Conservation (phyloP, 139 green algal genomes). For the Gonium pectorale region DNA sequence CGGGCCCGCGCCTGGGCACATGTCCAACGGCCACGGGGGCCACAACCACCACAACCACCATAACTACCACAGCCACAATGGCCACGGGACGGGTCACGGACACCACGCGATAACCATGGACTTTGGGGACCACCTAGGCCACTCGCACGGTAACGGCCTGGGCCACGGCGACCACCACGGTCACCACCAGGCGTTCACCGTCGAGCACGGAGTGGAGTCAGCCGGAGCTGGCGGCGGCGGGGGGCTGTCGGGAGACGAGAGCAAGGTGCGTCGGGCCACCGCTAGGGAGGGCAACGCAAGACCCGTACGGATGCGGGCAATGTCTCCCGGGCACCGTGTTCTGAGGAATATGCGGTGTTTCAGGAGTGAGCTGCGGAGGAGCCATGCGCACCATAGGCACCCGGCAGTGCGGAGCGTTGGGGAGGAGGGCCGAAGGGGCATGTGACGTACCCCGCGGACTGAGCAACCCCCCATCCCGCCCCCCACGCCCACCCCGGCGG, state of each 20-base stretch:
- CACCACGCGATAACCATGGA: no score
- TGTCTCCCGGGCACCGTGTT: no score
- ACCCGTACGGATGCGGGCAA: no score
- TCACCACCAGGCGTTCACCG: neutral
- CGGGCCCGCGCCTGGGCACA: no score
- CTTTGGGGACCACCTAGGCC: no score
- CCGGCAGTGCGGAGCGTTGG: no score
- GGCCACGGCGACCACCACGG: neutral
- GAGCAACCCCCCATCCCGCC: neutral
- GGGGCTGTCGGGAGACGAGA: slow-evolving; percentile 3
- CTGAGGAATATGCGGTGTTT: no score
- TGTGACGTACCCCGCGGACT: no score
- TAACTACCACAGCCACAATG: neutral
- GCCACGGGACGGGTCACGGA: neutral
- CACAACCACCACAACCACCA: neutral
- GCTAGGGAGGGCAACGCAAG: neutral
- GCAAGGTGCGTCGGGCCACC: slow-evolving; percentile 1
- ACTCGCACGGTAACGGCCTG: no score
- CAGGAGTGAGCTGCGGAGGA: no score
- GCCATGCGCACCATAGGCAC: no score
- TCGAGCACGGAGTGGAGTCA: neutral
- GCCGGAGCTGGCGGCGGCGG: neutral
- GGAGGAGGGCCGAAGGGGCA: no score
- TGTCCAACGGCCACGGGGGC: neutral
- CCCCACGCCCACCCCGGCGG: neutral